Percentiles rank a stretch among this genome's conserved stretches.
phyloP scores from a whole-genome alignment of 2,329 filamentous ascomycete species.

The Scedosporium boydii region DNA sequence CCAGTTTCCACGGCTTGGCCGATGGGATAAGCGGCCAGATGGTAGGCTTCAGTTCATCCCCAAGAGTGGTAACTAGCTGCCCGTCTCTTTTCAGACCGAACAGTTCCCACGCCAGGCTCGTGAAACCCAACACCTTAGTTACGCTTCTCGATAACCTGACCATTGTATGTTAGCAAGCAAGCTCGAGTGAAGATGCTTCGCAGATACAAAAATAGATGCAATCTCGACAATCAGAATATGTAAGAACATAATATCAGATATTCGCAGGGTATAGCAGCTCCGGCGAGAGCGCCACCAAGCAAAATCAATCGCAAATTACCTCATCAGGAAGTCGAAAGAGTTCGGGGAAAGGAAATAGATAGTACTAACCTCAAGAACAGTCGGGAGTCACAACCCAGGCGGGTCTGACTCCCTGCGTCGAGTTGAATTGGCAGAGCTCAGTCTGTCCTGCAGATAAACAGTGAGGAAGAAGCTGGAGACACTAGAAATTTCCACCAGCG shows the following conservation, averaged over 20 bases:
- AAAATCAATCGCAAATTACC: constrained; percentile 98
- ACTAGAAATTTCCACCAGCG: not conserved
- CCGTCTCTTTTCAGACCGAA: too few species aligned
- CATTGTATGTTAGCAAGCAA: constrained; percentile 14
- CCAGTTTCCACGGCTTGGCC: too few species aligned
- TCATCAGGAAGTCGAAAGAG: constrained; percentile 56
- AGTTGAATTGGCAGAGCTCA: not conserved
- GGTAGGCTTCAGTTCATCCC: too few species aligned
- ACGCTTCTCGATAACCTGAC: too few species aligned
- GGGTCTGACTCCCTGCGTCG: not conserved
- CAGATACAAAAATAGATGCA: not conserved
- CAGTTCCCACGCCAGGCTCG: too few species aligned
- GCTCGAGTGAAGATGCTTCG: not conserved
- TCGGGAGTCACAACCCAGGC: not conserved
- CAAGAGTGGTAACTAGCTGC: too few species aligned
- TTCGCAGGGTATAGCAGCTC: constrained; percentile 70
- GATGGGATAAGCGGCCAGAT: too few species aligned
- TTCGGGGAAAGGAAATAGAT: constrained; percentile 8
- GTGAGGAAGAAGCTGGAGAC: not conserved
- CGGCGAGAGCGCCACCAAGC: constrained; percentile 78
- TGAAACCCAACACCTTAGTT: too few species aligned
- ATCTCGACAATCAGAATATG: constrained; percentile 73
- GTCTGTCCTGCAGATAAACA: not conserved
- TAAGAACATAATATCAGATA: constrained; percentile 91
- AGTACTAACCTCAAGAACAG: constrained; percentile 15